A percentile compares a stretch with the other conserved stretches of the same genome.
Evolutionary conservation across 192 early-diverging fungal species (phyloP).

Genomic region (Podila epigama): DNA sequence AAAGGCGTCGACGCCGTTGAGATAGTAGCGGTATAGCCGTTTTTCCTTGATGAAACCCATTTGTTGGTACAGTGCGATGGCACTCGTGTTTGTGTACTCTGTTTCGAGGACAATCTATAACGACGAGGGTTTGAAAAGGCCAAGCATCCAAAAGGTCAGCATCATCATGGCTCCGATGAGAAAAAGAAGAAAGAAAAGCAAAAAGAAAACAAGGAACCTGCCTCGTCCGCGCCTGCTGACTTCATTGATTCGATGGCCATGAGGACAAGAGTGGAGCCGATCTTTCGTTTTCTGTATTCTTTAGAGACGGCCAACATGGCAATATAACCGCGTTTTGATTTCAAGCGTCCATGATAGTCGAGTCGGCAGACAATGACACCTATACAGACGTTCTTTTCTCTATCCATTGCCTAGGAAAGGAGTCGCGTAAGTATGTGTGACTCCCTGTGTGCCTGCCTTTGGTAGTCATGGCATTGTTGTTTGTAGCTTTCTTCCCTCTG

Average conservation of each 20-base stretch:
- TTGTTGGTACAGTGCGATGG: slow-evolving; percentile 86
- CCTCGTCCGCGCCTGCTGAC: slow-evolving; percentile 80
- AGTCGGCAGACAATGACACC: slow-evolving; percentile 92
- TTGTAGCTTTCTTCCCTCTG: not conserved
- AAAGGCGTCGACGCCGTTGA: slow-evolving; percentile 94
- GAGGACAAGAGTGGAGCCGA: slow-evolving; percentile 80
- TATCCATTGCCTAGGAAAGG: slow-evolving; percentile 61
- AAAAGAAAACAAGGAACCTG: slow-evolving; percentile 31
- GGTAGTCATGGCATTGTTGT: not conserved
- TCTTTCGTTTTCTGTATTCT: slow-evolving; percentile 78
- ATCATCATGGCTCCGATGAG: not conserved
- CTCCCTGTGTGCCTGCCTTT: too few relatives aligned
- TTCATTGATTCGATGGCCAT: slow-evolving; percentile 81
- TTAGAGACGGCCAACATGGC: slow-evolving; percentile 96
- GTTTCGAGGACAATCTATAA: slow-evolving; percentile 85
- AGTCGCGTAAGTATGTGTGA: not conserved
- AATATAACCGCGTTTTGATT: slow-evolving; percentile 86
- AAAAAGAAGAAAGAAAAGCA: not conserved
- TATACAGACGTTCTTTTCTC: slow-evolving; percentile 59
- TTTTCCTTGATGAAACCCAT: slow-evolving; percentile 96
- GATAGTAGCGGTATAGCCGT: slow-evolving; percentile 87
- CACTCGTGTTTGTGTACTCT: slow-evolving; percentile 85
- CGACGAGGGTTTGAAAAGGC: not conserved
- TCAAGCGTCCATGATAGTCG: slow-evolving; percentile 70
- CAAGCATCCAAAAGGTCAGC: not conserved